A percentile compares a stretch with the other conserved stretches of the same genome.
phyloP scores from a whole-genome alignment of 2,329 filamentous ascomycete species.

The Talaromyces funiculosus region DNA sequence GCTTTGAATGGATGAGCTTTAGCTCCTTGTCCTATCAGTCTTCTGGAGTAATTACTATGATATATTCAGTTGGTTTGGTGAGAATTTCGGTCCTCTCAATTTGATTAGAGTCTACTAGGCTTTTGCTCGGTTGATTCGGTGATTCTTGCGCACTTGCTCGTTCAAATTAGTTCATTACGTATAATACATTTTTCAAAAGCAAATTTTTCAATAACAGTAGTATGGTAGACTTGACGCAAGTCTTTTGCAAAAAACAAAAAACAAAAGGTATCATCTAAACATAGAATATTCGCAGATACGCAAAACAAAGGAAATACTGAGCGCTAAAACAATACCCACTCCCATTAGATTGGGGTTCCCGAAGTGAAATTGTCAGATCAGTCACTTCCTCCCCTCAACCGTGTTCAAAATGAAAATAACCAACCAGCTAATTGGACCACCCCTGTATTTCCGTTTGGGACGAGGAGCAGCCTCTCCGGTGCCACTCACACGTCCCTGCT shows the following conservation, averaged over 20 bases:
- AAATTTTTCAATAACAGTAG: background rate
- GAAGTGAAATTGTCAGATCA: background rate
- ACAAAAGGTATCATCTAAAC: background rate
- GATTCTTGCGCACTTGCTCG: background rate
- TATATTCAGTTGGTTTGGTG: background rate
- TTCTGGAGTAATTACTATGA: background rate
- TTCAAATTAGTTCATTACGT: background rate
- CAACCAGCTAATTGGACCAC: constrained; percentile 7
- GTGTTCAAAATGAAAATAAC: constrained; percentile 1
- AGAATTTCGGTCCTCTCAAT: background rate
- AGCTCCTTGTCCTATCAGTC: background rate
- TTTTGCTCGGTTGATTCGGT: too few species aligned
- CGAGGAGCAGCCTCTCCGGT: background rate
- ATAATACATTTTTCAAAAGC: background rate
- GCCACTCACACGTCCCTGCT: background rate
- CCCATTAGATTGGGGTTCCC: background rate
- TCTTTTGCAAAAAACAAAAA: background rate
- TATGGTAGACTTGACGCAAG: background rate
- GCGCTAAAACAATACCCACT: background rate
- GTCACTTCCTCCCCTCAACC: constrained; percentile 1
- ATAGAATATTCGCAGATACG: background rate
- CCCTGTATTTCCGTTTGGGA: background rate
- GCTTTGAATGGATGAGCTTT: background rate
- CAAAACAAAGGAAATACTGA: background rate
- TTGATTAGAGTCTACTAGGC: background rate